Evolutionary conservation across 2,329 filamentous ascomycete species (phyloP), one percentile per base, ranked within the genome.

Genomic region (Sordariomycetes sp.): DNA sequence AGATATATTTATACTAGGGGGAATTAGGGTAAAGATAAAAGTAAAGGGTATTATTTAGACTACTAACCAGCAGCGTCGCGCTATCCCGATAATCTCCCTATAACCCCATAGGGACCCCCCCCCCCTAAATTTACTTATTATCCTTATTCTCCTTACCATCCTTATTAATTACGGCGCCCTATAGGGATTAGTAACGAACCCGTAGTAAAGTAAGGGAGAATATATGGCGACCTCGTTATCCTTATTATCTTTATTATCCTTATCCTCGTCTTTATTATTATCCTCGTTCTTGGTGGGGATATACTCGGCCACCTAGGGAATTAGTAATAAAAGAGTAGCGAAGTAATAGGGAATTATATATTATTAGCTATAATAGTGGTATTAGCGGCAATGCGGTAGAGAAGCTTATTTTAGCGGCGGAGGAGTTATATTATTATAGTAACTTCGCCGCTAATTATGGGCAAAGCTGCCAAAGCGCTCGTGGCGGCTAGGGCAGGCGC

Each of bases 1-100:
- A 34, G 30, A 38, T 31, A 30, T 30, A 35, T 35, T 30, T 30
- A 21, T 16, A 21, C 21, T 30, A 17, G 30, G 30, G 5, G 18
- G 20, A 8, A 23, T 9, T 30, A 25, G 15, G 25, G n/a, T 33
- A 24, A 11, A 24, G 25, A 14, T 33, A 24, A 33, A 15, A 8
- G 7, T 23, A 24, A 24, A 33, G 7, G 16, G n/a, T 33, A 23
- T 33, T 10, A 10, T 33, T n/a, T n/a, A n/a, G n/a, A n/a, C n/a
- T n/a, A n/a, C n/a, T n/a, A n/a, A n/a, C n/a, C n/a, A n/a, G n/a
- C n/a, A n/a, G n/a, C n/a, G n/a, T n/a, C n/a, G n/a, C n/a, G n/a
- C n/a, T n/a, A n/a, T n/a, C n/a, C n/a, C n/a, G n/a, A n/a, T n/a
- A n/a, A n/a, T n/a, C n/a, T n/a, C n/a, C n/a, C n/a, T n/a, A n/a